A percentile compares a stretch with the other conserved stretches of the same genome.
phyloP scores from a whole-genome alignment of 2,329 filamentous ascomycete genomes.

The Myotisia sp. region DNA sequence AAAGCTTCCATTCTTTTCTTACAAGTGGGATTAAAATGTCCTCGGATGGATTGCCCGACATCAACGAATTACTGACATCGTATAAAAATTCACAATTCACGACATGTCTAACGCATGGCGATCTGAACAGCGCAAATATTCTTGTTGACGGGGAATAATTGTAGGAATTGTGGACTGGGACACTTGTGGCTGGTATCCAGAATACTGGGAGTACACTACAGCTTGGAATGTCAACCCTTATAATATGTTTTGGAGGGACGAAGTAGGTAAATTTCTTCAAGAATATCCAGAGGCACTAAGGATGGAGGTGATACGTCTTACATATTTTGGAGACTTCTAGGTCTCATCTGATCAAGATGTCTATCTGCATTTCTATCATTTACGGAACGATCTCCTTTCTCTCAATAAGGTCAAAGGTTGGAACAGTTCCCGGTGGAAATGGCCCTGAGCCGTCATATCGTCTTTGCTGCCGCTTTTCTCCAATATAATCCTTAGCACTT shows the following conservation, averaged over 20 bases:
- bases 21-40: neutral
- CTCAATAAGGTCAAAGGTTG: slow-evolving; percentile 19
- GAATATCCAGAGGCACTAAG: too few species aligned
- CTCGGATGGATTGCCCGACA: too few species aligned
- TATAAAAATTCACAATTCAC: slow-evolving; percentile 1
- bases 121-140: too few species aligned
- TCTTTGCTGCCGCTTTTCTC: slow-evolving; percentile 19
- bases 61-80: too few species aligned
- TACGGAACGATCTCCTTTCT: slow-evolving; percentile 15
- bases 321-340: too few species aligned
- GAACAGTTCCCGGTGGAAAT: slow-evolving; percentile 13
- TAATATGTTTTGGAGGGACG: too few species aligned
- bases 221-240: too few species aligned
- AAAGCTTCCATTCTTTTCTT: slow-evolving; percentile 6
- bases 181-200: slow-evolving; percentile 29
- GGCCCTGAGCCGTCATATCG: slow-evolving; percentile 12
- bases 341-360: neutral
- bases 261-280: too few species aligned
- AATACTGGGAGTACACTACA: slow-evolving; percentile 34
- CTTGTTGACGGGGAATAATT: slow-evolving; percentile 23
- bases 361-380: slow-evolving; percentile 1
- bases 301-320: too few species aligned
- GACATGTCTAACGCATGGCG: slow-evolving; percentile 8
- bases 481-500: slow-evolving; percentile 23
- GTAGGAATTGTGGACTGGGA: slow-evolving; percentile 37